Evolutionary conservation across 2,329 filamentous ascomycete genomes (phyloP).

Genomic region (Fonsecaea pugnacius): DNA sequence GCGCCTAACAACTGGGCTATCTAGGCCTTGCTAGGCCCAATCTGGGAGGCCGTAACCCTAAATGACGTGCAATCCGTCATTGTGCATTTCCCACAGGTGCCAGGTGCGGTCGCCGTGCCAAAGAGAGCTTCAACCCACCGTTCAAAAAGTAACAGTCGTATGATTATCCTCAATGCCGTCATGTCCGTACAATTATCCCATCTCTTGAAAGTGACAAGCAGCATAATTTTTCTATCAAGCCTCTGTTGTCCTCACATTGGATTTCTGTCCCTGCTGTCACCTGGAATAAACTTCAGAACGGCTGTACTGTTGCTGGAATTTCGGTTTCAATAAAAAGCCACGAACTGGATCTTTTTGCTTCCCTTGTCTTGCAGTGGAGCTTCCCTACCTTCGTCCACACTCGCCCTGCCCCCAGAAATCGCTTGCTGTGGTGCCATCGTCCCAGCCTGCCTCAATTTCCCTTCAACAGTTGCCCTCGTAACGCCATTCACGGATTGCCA

Average conservation of each 20-base stretch:
- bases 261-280: not conserved
- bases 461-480: slow-evolving; percentile 16
- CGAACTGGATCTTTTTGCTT: slow-evolving; percentile 15
- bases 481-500: slow-evolving; percentile 12
- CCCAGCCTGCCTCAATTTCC: slow-evolving; percentile 34
- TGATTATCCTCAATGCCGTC: not conserved
- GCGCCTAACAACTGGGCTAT: not conserved
- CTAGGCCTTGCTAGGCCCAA: slow-evolving; percentile 14
- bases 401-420: slow-evolving; percentile 22
- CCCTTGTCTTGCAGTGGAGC: slow-evolving; percentile 16
- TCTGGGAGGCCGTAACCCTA: slow-evolving; percentile 13
- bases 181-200: not conserved
- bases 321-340: slow-evolving; percentile 16
- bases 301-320: slow-evolving; percentile 5
- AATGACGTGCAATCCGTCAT: slow-evolving; percentile 20
- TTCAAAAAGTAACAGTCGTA: not conserved
- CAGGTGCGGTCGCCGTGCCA: not conserved
- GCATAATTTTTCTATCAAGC: not conserved
- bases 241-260: not conserved
- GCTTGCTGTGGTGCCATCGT: slow-evolving; percentile 25
- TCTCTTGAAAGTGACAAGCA: not conserved
- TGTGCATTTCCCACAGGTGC: slow-evolving; percentile 9
- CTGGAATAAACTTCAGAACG: not conserved
- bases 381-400: slow-evolving; percentile 7
- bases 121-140: slow-evolving; percentile 3